phyloP scores from a whole-genome alignment of 441 rosid species.

The Arabidopsis lyrata region DNA sequence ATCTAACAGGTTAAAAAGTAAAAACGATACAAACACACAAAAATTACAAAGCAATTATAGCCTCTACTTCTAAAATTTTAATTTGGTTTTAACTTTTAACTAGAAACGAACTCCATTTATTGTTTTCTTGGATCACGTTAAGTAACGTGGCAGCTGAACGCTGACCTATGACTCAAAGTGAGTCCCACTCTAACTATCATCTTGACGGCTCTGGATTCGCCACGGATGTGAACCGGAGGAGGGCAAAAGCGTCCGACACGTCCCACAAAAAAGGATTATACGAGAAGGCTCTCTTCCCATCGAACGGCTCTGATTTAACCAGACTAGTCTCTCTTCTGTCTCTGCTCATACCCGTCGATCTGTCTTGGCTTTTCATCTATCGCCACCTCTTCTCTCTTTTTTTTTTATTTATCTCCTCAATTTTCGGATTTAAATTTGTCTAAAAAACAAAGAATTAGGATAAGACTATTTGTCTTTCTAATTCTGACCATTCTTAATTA shows the following conservation, averaged over 20 bases:
- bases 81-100: slow-evolving; percentile 2
- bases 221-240: slow-evolving; percentile 26
- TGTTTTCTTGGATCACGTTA: slow-evolving; percentile 40
- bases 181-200: background rate
- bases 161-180: slow-evolving; percentile 8
- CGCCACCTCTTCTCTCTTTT: slow-evolving; percentile 23
- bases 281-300: slow-evolving; percentile 38
- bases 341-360: slow-evolving; percentile 34
- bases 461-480: slow-evolving; percentile 30
- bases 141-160: slow-evolving; percentile 37
- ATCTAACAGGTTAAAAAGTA: slow-evolving; percentile 4
- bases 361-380: slow-evolving; percentile 28
- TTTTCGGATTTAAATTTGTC: background rate
- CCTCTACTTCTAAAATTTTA: background rate
- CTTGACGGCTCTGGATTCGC: slow-evolving; percentile 31
- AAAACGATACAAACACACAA: background rate
- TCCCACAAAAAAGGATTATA: slow-evolving; percentile 12
- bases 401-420: background rate
- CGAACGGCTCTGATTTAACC: slow-evolving; percentile 30
- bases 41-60: background rate
- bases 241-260: slow-evolving; percentile 43
- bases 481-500: slow-evolving; percentile 38
- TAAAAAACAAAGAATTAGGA: slow-evolving; percentile 18
- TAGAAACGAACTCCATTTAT: slow-evolving; percentile 11
- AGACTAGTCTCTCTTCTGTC: slow-evolving; percentile 32